These are phyloP conservation scores for Debaryomyces castellii DNA, from an alignment of 805 yeast species.

Conservation along the genomic window DNA sequence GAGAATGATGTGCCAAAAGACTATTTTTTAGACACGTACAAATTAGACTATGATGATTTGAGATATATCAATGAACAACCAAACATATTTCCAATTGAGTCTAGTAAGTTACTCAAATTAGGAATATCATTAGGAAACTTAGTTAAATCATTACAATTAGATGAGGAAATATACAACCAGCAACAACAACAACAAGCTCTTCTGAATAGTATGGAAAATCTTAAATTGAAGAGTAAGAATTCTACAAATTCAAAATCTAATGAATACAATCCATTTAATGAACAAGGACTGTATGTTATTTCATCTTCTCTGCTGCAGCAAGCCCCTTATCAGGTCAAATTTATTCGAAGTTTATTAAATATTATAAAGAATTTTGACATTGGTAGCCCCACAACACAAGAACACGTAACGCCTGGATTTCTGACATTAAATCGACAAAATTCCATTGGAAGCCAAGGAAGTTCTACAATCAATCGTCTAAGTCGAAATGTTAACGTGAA, in stretches of 20 bases:
- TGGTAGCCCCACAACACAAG: constrained; percentile 15
- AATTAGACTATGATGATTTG: constrained; percentile 21
- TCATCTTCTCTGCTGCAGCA: constrained; percentile 8
- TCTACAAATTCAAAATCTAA: constrained; percentile 4
- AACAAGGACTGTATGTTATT: constrained; percentile 1
- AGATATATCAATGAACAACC: constrained; percentile 21
- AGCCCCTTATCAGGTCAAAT: constrained; percentile 32
- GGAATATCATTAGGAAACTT: constrained; percentile 44
- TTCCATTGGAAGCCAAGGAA: constrained; percentile 9
- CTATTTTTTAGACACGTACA: constrained; percentile 33
- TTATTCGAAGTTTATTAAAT: constrained; percentile 29
- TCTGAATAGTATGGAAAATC: constrained; percentile 11
- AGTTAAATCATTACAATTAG: constrained; percentile 33
- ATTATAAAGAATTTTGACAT: constrained; percentile 42
- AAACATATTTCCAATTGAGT: constrained; percentile 31
- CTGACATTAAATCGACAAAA: constrained; percentile 4
- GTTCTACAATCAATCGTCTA: constrained; percentile 9
- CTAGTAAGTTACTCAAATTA: constrained; percentile 36
- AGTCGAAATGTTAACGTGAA: constrained; percentile 3
- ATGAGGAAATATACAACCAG: constrained; percentile 29
- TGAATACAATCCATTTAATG: constrained; percentile 7
- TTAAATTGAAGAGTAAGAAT: constrained; percentile 4
- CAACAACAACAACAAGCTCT: constrained; percentile 22
- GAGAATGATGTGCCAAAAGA: constrained; percentile 12
- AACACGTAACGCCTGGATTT: not conserved